A percentile compares a stretch with the other conserved stretches of the same genome.
phyloP scores from a whole-genome alignment of 2,329 filamentous ascomycete species.

The Neurospora crassa region DNA sequence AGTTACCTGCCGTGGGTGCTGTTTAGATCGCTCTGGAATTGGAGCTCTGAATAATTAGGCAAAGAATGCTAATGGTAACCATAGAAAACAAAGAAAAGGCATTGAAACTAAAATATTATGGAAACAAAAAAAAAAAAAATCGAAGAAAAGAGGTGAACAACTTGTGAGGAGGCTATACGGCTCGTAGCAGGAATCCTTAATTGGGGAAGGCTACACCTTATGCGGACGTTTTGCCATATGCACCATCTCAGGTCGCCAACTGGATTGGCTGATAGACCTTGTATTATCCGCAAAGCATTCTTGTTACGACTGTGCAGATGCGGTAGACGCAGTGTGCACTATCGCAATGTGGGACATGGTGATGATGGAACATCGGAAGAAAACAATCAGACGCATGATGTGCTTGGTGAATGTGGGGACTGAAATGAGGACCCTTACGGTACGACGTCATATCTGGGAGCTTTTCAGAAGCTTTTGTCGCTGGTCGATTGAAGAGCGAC shows the following conservation, averaged over 20 bases:
- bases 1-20: not conserved
- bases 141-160: not conserved
- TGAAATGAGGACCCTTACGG: not conserved
- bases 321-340: not conserved
- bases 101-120: not conserved
- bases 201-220: too few species aligned
- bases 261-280: too few species aligned
- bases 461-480: constrained; percentile 1
- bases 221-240: too few species aligned
- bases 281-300: too few species aligned
- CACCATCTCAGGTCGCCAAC: too few species aligned
- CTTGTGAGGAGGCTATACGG: not conserved
- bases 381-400: not conserved
- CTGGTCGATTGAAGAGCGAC: not conserved
- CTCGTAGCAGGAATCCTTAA: too few species aligned
- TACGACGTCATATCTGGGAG: constrained; percentile 9
- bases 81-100: not conserved
- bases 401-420: not conserved
- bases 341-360: not conserved
- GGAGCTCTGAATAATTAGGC: not conserved
- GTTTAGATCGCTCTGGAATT: not conserved
- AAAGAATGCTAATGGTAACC: not conserved
- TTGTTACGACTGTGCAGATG: too few species aligned
- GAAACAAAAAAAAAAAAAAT: too few species aligned
- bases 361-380: not conserved